Conservation (phyloP, 1,139 yeast genomes). For the Magnusiomyces suaveolens region DNA sequence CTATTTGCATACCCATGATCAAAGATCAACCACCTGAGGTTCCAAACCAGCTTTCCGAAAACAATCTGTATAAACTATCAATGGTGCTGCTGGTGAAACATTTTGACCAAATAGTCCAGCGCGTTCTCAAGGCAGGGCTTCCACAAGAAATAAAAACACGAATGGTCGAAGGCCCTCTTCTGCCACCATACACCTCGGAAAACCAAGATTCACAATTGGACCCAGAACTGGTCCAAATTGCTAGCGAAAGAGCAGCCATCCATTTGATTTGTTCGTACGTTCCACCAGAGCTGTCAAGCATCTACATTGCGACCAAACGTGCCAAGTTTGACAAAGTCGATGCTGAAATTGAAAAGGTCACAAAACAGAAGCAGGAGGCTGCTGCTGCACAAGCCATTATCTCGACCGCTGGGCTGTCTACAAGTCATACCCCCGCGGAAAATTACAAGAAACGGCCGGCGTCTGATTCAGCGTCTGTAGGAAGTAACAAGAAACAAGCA, state of each 20-base stretch:
- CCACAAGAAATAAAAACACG: constrained; percentile 15
- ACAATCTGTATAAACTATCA: constrained; percentile 17
- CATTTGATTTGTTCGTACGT: constrained; percentile 28
- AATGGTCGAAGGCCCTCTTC: constrained; percentile 17
- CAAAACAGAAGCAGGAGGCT: constrained; percentile 17
- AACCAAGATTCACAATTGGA: constrained; percentile 22
- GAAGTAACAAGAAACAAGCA: background rate
- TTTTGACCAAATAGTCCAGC: constrained; percentile 17
- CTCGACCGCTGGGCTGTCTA: background rate
- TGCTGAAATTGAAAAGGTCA: constrained; percentile 16
- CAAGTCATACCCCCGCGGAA: background rate
- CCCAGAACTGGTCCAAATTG: constrained; percentile 20
- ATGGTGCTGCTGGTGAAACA: constrained; percentile 17
- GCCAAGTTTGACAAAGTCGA: constrained; percentile 18
- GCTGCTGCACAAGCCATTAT: constrained; percentile 18
- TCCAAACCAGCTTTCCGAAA: background rate
- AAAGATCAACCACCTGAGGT: background rate
- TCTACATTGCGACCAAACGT: constrained; percentile 19
- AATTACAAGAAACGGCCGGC: background rate
- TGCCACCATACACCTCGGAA: constrained; percentile 18
- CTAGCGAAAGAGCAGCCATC: constrained; percentile 23
- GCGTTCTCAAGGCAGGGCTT: constrained; percentile 16
- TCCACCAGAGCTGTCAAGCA: constrained; percentile 16
- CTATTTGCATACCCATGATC: constrained; percentile 7
- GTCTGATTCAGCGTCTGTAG: background rate